phyloP scores from a whole-genome alignment of 495 filamentous ascomycete species.

The Penicillium pulvis region DNA sequence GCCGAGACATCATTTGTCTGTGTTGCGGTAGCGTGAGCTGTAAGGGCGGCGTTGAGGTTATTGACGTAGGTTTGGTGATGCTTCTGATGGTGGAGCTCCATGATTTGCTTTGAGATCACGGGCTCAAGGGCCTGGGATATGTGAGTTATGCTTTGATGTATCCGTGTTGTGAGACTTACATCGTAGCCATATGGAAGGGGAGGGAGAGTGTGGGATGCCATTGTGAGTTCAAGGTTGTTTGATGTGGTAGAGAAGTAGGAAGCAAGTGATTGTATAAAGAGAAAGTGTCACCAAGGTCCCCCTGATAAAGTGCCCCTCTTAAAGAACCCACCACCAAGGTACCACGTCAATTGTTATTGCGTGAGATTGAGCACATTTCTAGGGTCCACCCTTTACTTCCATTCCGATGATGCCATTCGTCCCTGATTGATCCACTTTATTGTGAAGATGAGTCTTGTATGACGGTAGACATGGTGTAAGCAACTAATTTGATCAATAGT shows the following conservation, averaged over 20 bases:
- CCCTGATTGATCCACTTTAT: not conserved
- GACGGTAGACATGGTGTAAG: too few species aligned
- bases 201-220: conserved; percentile 34
- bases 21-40: conserved; percentile 52
- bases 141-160: conserved; percentile 1
- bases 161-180: conserved; percentile 27
- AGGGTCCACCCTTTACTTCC: conserved; percentile 10
- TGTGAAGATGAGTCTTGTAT: too few species aligned
- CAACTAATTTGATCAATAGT: too few species aligned
- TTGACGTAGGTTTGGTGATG: conserved; percentile 71
- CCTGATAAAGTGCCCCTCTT: conserved; percentile 7
- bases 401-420: not conserved
- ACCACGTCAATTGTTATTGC: conserved; percentile 5
- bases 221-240: not conserved
- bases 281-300: conserved; percentile 22
- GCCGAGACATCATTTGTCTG: conserved; percentile 49
- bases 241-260: not conserved
- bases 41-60: conserved; percentile 56
- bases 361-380: conserved; percentile 26
- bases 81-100: conserved; percentile 79
- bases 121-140: conserved; percentile 77
- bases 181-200: conserved; percentile 48
- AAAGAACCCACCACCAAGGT: conserved; percentile 24
- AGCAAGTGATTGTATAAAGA: not conserved
- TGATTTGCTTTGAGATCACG: conserved; percentile 90